Base-by-base conservation (phyloP, 768 basidiomycete species). In the Trametes villosa region DNA sequence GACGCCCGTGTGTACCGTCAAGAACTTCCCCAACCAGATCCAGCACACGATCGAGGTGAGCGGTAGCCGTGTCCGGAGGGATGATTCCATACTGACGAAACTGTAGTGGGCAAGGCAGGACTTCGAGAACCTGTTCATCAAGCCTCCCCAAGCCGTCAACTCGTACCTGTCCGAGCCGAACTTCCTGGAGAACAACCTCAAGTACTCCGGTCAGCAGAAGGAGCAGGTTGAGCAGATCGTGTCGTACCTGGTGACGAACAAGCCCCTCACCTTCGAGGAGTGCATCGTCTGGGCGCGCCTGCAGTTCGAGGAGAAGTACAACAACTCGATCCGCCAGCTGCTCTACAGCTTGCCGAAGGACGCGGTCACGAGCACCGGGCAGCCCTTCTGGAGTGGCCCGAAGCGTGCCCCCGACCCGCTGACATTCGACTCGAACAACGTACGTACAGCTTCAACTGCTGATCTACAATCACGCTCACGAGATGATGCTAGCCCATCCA, bases 321-420 rank as follows among this genome's bases (percentile, higher is more conserved):
- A 85, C 79, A 95, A 96, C 70, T 86, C 91, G 45, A 98, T 98
- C 73, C 87, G 87, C 60, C 97, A 99, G 73, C 78, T 99, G 34
- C 74, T 99, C 45, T 94, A 85, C 81, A 97, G 93, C 76, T 79
- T 99, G 66, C 97, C 97, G 12, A 96, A 95, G 74, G 97, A 99
- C 72, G 89, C 91, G 38, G 78, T 91, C 47, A 95, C 96, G 9
- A 93, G 86, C 69, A 89, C 87, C 20, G 97, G 97, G 6, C 92
- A 94, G 67, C 96, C 95, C 12, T 99, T 99, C 84, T 99, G 97
- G 97, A 96, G 94, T 67, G 94, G 96, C 20, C 97, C 97, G 2
- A 99, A 99, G 80, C 86, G 97, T 61, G 96, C 96, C 8, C 97
- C 97, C 13, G 94, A 98, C 49, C 81, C 96, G 27, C 78, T 99